Conservation (phyloP, 495 filamentous ascomycete genomes). For the Niebla homalea region DNA sequence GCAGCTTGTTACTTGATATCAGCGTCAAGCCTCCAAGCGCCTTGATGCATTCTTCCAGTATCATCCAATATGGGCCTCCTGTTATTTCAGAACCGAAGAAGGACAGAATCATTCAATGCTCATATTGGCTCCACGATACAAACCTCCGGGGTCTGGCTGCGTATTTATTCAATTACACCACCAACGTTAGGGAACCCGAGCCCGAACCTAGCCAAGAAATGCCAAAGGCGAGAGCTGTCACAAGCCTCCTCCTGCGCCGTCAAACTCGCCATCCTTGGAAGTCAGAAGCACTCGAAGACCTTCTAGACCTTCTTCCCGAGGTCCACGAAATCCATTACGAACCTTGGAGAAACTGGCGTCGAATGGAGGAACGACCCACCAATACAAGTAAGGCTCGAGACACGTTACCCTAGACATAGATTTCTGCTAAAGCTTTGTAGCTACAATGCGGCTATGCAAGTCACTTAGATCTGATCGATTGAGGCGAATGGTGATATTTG, state of each 20-base stretch:
- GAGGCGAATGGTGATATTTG: slow-evolving; percentile 13
- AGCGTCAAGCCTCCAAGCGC: slow-evolving; percentile 28
- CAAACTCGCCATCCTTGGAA: slow-evolving; percentile 13
- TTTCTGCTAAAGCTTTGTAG: slow-evolving; percentile 10
- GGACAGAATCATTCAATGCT: slow-evolving; percentile 7
- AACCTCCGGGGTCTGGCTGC: slow-evolving; percentile 5
- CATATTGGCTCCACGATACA: slow-evolving; percentile 12
- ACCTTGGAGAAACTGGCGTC: slow-evolving; percentile 14
- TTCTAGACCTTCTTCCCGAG: slow-evolving; percentile 15
- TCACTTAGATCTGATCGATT: slow-evolving; percentile 14
- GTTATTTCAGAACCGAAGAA: slow-evolving; percentile 8
- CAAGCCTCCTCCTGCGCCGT: slow-evolving; percentile 15
- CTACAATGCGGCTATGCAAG: slow-evolving; percentile 14
- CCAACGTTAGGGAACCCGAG: slow-evolving; percentile 2
- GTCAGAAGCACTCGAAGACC: slow-evolving; percentile 9
- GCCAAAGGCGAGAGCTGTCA: slow-evolving; percentile 14
- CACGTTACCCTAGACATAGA: slow-evolving; percentile 8
- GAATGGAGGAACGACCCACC: slow-evolving; percentile 9
- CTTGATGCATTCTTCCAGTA: slow-evolving; percentile 24
- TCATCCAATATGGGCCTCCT: slow-evolving; percentile 7
- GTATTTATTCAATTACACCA: slow-evolving; percentile 7
- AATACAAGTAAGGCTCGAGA: slow-evolving; percentile 10
- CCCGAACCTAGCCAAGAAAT: slow-evolving; percentile 9
- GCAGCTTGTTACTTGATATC: slow-evolving; percentile 27
- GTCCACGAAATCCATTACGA: slow-evolving; percentile 15